Percentiles rank a stretch among this genome's conserved stretches.
Evolutionary conservation across 1,284 basidiomycete species (phyloP).

Genomic region (Ustilago esculenta): DNA sequence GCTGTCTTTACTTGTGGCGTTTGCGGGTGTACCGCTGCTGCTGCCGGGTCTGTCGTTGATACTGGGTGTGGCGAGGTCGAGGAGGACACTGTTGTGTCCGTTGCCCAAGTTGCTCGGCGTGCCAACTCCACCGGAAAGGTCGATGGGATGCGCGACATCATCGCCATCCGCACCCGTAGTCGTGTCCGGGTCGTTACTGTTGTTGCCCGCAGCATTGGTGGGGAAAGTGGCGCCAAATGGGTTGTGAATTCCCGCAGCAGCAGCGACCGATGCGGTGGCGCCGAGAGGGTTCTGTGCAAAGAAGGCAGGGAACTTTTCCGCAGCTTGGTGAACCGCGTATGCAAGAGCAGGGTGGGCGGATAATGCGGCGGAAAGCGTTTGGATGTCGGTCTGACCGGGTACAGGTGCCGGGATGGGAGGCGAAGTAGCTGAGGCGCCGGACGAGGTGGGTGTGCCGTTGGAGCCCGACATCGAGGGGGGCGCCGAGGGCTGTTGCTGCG

Average conservation of each 20-base stretch:
- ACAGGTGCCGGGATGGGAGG: slow-evolving; percentile 7
- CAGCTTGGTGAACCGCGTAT: slow-evolving; percentile 44
- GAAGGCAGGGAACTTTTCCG: slow-evolving; percentile 44
- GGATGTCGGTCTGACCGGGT: slow-evolving; percentile 20
- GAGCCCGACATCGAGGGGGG: slow-evolving; percentile 35
- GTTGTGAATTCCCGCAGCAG: slow-evolving; percentile 32
- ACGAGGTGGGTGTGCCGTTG: slow-evolving; percentile 20
- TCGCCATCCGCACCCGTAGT: neutral
- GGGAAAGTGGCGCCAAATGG: slow-evolving; percentile 16
- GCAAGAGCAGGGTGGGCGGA: slow-evolving; percentile 43
- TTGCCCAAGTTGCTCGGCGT: slow-evolving; percentile 29
- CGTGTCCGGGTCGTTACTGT: too few species aligned
- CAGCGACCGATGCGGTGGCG: slow-evolving; percentile 35
- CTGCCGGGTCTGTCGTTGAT: neutral
- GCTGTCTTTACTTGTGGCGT: neutral
- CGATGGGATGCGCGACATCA: neutral
- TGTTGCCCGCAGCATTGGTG: neutral
- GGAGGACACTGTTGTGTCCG: slow-evolving; percentile 16
- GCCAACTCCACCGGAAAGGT: slow-evolving; percentile 13
- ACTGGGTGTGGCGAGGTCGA: slow-evolving; percentile 14
- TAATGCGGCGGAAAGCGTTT: slow-evolving; percentile 33
- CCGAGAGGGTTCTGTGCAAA: slow-evolving; percentile 47
- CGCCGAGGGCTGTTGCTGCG: slow-evolving; percentile 9
- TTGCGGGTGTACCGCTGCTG: neutral
- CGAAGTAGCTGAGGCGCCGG: slow-evolving; percentile 19